Evolutionary conservation across 2,329 filamentous ascomycete genomes (phyloP).

Genomic region (Cercospora canescens): DNA sequence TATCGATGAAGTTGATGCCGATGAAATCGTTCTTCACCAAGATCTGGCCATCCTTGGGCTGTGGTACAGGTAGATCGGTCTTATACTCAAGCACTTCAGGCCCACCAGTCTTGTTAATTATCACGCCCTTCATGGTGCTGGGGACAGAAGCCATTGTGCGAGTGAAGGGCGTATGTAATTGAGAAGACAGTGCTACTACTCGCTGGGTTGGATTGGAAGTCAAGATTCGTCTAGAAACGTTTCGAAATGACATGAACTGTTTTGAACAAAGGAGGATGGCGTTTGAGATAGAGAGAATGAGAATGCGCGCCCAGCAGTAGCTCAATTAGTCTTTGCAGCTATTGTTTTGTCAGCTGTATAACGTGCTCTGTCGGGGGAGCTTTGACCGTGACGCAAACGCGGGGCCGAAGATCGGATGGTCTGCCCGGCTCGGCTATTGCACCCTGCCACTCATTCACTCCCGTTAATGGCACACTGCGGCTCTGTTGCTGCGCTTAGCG

Average conservation of each 20-base stretch:
- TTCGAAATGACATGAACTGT: constrained; percentile 24
- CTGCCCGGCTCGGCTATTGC: constrained; percentile 1
- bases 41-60: constrained; percentile 67
- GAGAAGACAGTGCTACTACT: constrained; percentile 28
- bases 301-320: background rate
- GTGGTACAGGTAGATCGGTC: constrained; percentile 69
- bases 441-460: background rate
- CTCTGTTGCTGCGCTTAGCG: background rate
- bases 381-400: constrained; percentile 1
- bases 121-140: constrained; percentile 70
- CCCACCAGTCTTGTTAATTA: constrained; percentile 71
- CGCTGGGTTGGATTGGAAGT: constrained; percentile 24
- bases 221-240: constrained; percentile 16
- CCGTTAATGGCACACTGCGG: background rate
- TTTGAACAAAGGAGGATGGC: background rate
- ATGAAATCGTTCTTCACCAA: constrained; percentile 78
- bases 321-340: background rate
- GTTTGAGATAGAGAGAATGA: background rate
- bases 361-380: background rate
- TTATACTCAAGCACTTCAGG: constrained; percentile 71
- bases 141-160: constrained; percentile 54
- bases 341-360: constrained; percentile 4
- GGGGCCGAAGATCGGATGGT: constrained; percentile 6
- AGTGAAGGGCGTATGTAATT: constrained; percentile 1
- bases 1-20: constrained; percentile 90